These are phyloP conservation scores for Penicillium rolfsii DNA, from an alignment of 2,329 filamentous ascomycete genomes.

Conservation along the genomic window DNA sequence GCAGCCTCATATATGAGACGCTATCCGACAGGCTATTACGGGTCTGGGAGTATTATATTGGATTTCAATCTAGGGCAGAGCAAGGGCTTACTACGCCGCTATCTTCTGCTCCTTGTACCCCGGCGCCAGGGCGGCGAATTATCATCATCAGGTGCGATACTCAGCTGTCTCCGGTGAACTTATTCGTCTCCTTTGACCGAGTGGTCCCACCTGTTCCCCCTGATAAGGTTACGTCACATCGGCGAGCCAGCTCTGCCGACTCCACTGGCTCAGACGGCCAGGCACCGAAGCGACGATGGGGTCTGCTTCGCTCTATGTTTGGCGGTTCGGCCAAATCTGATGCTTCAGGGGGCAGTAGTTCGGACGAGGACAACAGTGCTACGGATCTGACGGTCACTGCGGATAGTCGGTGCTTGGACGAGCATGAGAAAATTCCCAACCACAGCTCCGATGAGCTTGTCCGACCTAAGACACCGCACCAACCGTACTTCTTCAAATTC, in stretches of 20 bases:
- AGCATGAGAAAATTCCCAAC: slow-evolving; percentile 29
- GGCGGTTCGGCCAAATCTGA: slow-evolving; percentile 51
- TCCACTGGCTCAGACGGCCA: slow-evolving; percentile 29
- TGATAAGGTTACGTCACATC: slow-evolving; percentile 39
- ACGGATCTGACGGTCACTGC: slow-evolving; percentile 32
- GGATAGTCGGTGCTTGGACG: slow-evolving; percentile 35
- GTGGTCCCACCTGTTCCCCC: slow-evolving; percentile 49
- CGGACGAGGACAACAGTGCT: slow-evolving; percentile 40
- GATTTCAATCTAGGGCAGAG: slow-evolving; percentile 70
- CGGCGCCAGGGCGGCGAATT: slow-evolving; percentile 81
- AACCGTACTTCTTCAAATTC: slow-evolving; percentile 67
- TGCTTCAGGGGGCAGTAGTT: slow-evolving; percentile 42
- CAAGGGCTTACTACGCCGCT: slow-evolving; percentile 60
- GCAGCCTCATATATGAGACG: slow-evolving; percentile 69
- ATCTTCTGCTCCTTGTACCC: slow-evolving; percentile 79
- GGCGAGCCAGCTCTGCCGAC: slow-evolving; percentile 41
- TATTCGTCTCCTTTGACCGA: slow-evolving; percentile 68
- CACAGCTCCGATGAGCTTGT: slow-evolving; percentile 30
- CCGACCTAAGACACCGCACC: slow-evolving; percentile 51
- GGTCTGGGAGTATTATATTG: slow-evolving; percentile 79
- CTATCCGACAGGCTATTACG: slow-evolving; percentile 70
- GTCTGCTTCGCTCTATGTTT: slow-evolving; percentile 55
- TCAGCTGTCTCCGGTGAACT: slow-evolving; percentile 53
- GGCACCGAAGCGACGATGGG: slow-evolving; percentile 52
- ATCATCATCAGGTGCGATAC: slow-evolving; percentile 86